Evolutionary conservation across 78 protist species (phyloP), one percentile per base, ranked within the genome.

Genomic region (Polysphondylium violaceum): DNA sequence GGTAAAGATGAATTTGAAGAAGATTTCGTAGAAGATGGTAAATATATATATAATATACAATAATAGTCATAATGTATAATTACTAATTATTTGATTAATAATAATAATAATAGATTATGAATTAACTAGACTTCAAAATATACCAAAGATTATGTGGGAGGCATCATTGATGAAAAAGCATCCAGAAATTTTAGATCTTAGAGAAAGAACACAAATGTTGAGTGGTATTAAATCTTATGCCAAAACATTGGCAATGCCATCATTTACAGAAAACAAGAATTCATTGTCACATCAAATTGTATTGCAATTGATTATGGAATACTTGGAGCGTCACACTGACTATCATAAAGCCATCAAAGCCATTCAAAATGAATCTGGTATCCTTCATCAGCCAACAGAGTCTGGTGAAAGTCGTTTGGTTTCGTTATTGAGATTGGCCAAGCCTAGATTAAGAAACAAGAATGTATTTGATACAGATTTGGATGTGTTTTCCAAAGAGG

Each of bases 1-100:
- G 91, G 91, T 31, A 83, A 83, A 58, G 91, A 83, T 58, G 91
- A 83, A 25, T 83, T 83, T 56, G 79, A 67, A 33, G 78, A 72
- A 21, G 91, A 83, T 43, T 47, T 58, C 14, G 29, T n/a, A 40
- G 71, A 69, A 43, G 79, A 83, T 58, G 91, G 77, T 81, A 78
- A 63, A 27, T 17, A 43, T 31, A 12, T 7, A 36, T 31, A 29
- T 3, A 38, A 40, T 29, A 7, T 25, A 4, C 33, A 4, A 56
- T 14, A 65, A 8, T 40, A 51, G 19, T 25, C 17, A 74, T 40
- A 56, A n/a, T 74, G 3, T 36, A 2, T 53, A 44, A 21, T 27
- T 23, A 35, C 29, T 1, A 14, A 43, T 14, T 23, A n/a, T 50
- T n/a, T 44, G 8, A n/a, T 61, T 27, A 23, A 1, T 31, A 7